A percentile compares a stretch with the other conserved stretches of the same genome.
Conservation (phyloP, 1,139 yeast genomes). For the Yamadazyma kanchanaburiensis region DNA sequence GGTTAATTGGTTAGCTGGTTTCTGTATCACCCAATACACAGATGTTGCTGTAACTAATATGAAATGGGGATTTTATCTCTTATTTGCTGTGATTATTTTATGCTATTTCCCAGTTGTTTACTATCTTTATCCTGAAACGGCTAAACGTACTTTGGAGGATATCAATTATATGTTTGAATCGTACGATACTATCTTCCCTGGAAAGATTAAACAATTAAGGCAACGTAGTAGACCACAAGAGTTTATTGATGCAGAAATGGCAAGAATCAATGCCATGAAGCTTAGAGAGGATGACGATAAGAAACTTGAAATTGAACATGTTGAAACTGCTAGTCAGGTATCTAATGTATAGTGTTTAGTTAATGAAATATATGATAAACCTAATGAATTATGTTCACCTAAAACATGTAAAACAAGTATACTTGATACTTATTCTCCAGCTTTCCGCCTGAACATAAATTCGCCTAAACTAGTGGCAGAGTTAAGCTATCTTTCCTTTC, state of each 20-base stretch:
- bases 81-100: conserved; percentile 13
- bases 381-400: too few species aligned
- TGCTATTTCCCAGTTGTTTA: conserved; percentile 15
- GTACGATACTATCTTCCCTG: conserved; percentile 15
- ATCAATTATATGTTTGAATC: conserved; percentile 33
- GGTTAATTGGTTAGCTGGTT: conserved; percentile 46
- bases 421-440: too few species aligned
- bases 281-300: conserved; percentile 3
- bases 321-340: too few species aligned
- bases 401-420: too few species aligned
- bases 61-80: conserved; percentile 22
- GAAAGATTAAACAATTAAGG: conserved; percentile 13
- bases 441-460: too few species aligned
- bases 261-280: conserved; percentile 11
- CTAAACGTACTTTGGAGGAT: conserved; percentile 61
- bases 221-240: conserved; percentile 13
- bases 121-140: conserved; percentile 55
- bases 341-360: too few species aligned
- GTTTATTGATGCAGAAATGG: conserved; percentile 15
- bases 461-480: too few species aligned
- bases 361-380: too few species aligned
- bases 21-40: conserved; percentile 46
- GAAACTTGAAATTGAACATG: conserved; percentile 7
- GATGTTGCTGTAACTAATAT: conserved; percentile 40
- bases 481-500: too few species aligned